Evolutionary conservation across 129 eudicot species (phyloP).

Genomic region (carrot (Daucus carota)): DH1_v3.0 NC_030386.2:30720001-30720500

Average conservation of each 20-base stretch:
- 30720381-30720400: neutral
- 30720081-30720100: conserved; percentile 58
- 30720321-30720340: conserved; percentile 92
- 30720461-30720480: neutral
- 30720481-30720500: neutral
- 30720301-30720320: conserved; percentile 91
- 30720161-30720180: conserved; percentile 84
- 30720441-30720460: neutral
- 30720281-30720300: conserved; percentile 64
- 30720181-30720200: conserved; percentile 82
- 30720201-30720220: neutral
- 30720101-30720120: conserved; percentile 63
- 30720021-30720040: conserved; percentile 8
- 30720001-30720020: neutral
- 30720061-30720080: conserved; percentile 62
- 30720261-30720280: conserved; percentile 92
- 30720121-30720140: conserved; percentile 85
- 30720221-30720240: conserved; percentile 5
- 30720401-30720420: neutral
- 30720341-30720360: conserved; percentile 78
- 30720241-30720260: conserved; percentile 55
- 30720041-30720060: conserved; percentile 73
- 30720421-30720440: neutral
- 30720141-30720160: conserved; percentile 91
- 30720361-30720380: neutral